A percentile compares a stretch with the other conserved stretches of the same genome.
Evolutionary conservation across 345 rosid species (phyloP).

Genomic region (Geranium rotundifolium): DNA sequence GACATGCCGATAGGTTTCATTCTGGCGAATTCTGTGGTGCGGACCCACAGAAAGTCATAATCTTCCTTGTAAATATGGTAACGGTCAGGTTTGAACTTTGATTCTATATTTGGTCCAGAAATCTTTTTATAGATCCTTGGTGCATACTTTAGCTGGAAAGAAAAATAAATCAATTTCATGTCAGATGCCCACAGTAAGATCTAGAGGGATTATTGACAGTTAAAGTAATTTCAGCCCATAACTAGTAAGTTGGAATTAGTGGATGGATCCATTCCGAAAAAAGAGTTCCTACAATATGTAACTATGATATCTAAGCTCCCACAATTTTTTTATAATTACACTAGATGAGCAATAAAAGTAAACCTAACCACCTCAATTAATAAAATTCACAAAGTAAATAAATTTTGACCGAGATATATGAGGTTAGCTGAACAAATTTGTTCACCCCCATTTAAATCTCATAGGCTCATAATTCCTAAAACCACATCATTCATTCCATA

Average conservation of each 20-base stretch:
- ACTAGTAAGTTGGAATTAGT: neutral
- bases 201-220: too few species aligned
- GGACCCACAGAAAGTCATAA: conserved; percentile 76
- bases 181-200: neutral
- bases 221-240: neutral
- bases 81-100: conserved; percentile 47
- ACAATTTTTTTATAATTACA: too few species aligned
- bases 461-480: neutral
- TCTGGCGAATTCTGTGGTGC: conserved; percentile 59
- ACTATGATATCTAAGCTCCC: neutral
- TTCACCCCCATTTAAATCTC: neutral
- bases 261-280: too few species aligned
- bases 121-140: conserved; percentile 52
- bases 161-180: neutral
- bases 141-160: conserved; percentile 55
- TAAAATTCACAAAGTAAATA: neutral
- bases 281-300: neutral
- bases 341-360: neutral
- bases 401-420: neutral
- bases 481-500: too few species aligned
- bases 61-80: conserved; percentile 75
- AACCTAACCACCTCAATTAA: neutral
- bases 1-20: conserved; percentile 62
- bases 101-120: conserved; percentile 47
- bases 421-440: too few species aligned